These are phyloP conservation scores for Pittosporum tobira DNA, from an alignment of 129 eudicot species.

Conservation along the genomic window DNA sequence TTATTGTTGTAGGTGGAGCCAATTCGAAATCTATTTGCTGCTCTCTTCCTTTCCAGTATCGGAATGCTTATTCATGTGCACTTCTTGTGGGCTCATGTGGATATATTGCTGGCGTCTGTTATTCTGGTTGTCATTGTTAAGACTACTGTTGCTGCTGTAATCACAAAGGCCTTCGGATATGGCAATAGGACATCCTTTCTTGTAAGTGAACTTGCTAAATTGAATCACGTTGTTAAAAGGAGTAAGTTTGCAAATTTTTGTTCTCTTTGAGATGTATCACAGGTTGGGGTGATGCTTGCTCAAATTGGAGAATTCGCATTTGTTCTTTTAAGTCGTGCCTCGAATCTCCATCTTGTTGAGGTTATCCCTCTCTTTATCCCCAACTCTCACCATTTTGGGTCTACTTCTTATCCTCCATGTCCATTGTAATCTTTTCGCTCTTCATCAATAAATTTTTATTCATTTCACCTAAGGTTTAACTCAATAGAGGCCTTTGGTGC, in stretches of 20 bases:
- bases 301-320: slow-evolving; percentile 99
- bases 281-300: slow-evolving; percentile 97
- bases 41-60: slow-evolving; percentile 92
- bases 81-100: slow-evolving; percentile 95
- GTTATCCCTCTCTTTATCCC: slow-evolving; percentile 25
- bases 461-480: no score
- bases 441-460: no score
- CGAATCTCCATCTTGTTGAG: slow-evolving; percentile 86
- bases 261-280: background rate
- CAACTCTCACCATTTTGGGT: no score
- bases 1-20: slow-evolving; percentile 83
- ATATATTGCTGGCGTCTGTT: slow-evolving; percentile 89
- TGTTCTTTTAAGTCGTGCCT: slow-evolving; percentile 94
- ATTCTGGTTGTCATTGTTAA: slow-evolving; percentile 79
- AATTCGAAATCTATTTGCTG: slow-evolving; percentile 91
- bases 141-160: slow-evolving; percentile 72
- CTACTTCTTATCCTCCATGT: no score
- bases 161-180: slow-evolving; percentile 78
- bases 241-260: background rate
- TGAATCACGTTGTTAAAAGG: slow-evolving; percentile 5
- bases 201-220: slow-evolving; percentile 44
- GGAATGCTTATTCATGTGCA: slow-evolving; percentile 95
- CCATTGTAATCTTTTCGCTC: no score
- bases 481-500: background rate
- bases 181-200: slow-evolving; percentile 52